Percentiles rank a stretch among this genome's conserved stretches.
Evolutionary conservation across 192 early-diverging fungal genomes (phyloP).

Genomic region (Coemansia sp.): DNA sequence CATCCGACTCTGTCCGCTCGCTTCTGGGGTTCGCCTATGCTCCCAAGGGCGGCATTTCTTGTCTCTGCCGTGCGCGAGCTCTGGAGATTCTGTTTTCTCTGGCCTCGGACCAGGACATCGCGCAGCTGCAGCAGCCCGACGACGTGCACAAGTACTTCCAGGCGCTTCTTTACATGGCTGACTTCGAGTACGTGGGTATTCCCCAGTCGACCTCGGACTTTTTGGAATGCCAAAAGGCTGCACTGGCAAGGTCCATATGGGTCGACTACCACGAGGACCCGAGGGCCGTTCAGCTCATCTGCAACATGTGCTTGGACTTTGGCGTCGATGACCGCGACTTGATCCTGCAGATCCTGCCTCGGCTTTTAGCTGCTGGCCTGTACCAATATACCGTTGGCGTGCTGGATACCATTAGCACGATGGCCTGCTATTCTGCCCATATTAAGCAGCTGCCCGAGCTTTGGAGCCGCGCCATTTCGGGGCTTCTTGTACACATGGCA

Average conservation of each 20-base stretch:
- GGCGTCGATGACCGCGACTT: constrained; percentile 59
- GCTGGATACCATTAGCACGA: constrained; percentile 45
- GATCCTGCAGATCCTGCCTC: constrained; percentile 59
- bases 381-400: constrained; percentile 55
- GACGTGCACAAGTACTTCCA: constrained; percentile 56
- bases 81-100: constrained; percentile 59
- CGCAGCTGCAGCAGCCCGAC: constrained; percentile 21
- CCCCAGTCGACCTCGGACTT: constrained; percentile 59
- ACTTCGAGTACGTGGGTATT: constrained; percentile 70
- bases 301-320: constrained; percentile 73
- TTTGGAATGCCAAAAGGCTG: constrained; percentile 61
- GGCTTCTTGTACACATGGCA: neutral
- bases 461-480: constrained; percentile 26
- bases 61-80: constrained; percentile 59
- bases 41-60: constrained; percentile 37
- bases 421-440: constrained; percentile 16
- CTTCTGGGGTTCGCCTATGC: constrained; percentile 57
- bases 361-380: constrained; percentile 40
- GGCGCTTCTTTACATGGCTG: constrained; percentile 63
- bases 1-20: constrained; percentile 34
- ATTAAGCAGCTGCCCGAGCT: constrained; percentile 23
- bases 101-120: constrained; percentile 51
- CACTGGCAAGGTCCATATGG: constrained; percentile 68
- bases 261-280: constrained; percentile 59
- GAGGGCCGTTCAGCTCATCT: constrained; percentile 61